These are phyloP conservation scores for Vaccinium macrocarpon DNA, from an alignment of 148 eudicot species.

Conservation along the genomic window DNA sequence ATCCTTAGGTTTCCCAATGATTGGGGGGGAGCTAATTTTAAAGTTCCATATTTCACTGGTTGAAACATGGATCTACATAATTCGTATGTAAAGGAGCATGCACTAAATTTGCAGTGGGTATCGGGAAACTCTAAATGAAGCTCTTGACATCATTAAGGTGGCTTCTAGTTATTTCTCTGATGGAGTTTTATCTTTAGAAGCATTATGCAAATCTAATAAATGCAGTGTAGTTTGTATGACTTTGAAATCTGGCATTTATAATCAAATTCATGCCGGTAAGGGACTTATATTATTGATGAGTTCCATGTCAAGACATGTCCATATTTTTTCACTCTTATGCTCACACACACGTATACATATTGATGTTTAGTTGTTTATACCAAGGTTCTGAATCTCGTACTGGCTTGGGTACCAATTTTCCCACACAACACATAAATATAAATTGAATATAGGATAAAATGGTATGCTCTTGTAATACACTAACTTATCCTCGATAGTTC, in stretches of 20 bases:
- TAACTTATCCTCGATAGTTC: no score
- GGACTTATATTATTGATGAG: background rate
- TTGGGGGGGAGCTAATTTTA: background rate
- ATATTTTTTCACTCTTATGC: background rate
- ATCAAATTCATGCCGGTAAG: background rate
- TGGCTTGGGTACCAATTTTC: no score
- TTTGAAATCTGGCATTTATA: background rate
- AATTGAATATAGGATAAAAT: no score
- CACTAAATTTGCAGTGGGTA: background rate
- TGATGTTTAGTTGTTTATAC: background rate
- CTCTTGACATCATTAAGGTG: constrained; percentile 8
- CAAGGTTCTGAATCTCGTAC: no score
- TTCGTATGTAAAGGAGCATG: background rate
- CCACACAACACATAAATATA: no score
- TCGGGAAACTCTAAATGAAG: background rate
- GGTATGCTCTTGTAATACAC: no score
- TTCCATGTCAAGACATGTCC: background rate
- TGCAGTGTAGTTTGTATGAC: background rate
- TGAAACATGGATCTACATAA: background rate
- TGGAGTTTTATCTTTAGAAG: background rate
- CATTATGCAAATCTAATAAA: background rate
- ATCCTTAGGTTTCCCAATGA: background rate
- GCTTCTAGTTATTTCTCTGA: background rate
- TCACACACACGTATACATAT: background rate
- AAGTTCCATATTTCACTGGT: background rate